Base-by-base conservation (phyloP, 495 filamentous ascomycete species). In the Immersiella caudata region DNA sequence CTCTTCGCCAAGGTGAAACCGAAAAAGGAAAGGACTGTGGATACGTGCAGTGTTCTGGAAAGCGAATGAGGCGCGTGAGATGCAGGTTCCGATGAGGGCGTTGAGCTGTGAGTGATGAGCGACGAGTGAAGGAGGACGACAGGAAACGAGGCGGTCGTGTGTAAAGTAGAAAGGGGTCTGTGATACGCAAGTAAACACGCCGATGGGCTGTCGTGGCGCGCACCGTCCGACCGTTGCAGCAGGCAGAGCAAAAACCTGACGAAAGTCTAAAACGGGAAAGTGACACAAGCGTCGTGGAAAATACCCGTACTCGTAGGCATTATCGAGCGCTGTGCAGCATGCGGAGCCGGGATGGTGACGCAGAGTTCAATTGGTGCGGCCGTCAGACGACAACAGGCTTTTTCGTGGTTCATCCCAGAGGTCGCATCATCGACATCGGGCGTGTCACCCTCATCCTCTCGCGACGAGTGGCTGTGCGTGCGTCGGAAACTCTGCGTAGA, bases 381-480 rank as follows among this genome's bases (percentile, higher is more conserved):
- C 40, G 14, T 46, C 40, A 46, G 52, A 55, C n/a, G 52, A 54
- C 50, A 26, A 24, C 52, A 55, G 22, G 52, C 52, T 55, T 55
- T 55, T 26, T 55, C 40, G 40, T 55, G 52, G 16, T 22, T 55
- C 21, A 24, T 22, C 52, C 52, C 52, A 26, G 52, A 2, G 21
- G 52, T 6, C 52, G 52, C 52, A 55, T 55, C 52, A 22, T 26
- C 20, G 52, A 55, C 52, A 2, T 24, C 16, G 9, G 25, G 52
- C n/a, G 52, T 55, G 20, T 18, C 52, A 22, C 52, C 52, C 20
- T 22, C 52, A 26, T 55, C 52, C 9, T 55, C n/a, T 22, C 20
- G 25, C 24, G 52, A 22, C 52, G 52, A 55, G 52, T 22, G 21
- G 20, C 21, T 22, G 52, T 55, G 25, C 40, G 40, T 46, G 11